Evolutionary conservation across 1,284 basidiomycete genomes (phyloP), one percentile per base, ranked within the genome.

Genomic region (Leccinum griseonigrum): DNA sequence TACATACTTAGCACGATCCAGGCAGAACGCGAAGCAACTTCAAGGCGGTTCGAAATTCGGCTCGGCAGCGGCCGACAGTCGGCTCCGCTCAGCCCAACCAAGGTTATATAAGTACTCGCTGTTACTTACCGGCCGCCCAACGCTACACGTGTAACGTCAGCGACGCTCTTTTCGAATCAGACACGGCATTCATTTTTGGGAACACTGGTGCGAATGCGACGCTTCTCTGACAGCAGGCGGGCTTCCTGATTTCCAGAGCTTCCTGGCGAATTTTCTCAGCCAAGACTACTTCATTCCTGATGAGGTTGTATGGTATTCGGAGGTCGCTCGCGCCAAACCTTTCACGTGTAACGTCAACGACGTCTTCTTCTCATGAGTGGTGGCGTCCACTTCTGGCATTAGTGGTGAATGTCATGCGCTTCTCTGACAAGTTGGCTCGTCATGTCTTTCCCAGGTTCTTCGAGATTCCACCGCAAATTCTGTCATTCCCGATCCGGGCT

Each of bases 101-200:
- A 46, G 40, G 3, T 18, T 46, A 16, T 18, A 40, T 16, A 22
- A 22, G 16, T 16, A 16, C 40, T 18, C 43, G 16, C 16, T 18
- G 40, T 18, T 36, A 38, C 36, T 38, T 11, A 13, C 16, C 34
- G 18, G 28, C 38, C 62, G 68, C 69, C 59, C 70, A 54, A 64
- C 60, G 64, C 64, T 71, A 64, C 71, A 71, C 71, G 68, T 71
- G 69, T 71, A 68, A 73, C 68, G 67, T 73, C 59, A 67, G 22
- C 58, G 53, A 63, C 55, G 53, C 26, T 29, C 50, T 36, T 38
- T 38, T 14, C 52, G 22, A 22, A 14, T 53, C 38, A 53, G 64
- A 59, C 40, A 61, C 31, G 26, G 43, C 34, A 7, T 26, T 48
- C n/a, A 54, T 52, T 54, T 51, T 5, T 28, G 54, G 29, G 22